Evolutionary conservation across 1,284 basidiomycete species (phyloP).

Genomic region (Cronartium ribicola): DNA sequence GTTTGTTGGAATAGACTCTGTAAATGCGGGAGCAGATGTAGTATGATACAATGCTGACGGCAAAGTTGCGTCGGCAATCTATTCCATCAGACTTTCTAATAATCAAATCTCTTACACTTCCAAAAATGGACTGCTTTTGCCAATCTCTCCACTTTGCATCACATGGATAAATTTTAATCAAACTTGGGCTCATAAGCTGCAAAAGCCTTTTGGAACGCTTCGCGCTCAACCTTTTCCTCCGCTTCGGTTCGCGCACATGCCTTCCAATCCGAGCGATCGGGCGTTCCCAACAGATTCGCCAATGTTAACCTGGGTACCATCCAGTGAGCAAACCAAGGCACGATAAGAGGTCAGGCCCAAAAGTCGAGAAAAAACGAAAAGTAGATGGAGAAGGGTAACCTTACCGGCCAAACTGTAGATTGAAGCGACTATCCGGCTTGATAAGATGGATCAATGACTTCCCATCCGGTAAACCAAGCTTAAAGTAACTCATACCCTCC

Average conservation of each 20-base stretch:
- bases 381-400: constrained; percentile 45
- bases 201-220: constrained; percentile 76
- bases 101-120: not conserved
- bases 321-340: not conserved
- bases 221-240: constrained; percentile 70
- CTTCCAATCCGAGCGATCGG: constrained; percentile 83
- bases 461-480: constrained; percentile 82
- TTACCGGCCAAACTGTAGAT: constrained; percentile 86
- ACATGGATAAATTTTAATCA: not conserved
- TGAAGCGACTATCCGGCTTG: constrained; percentile 70
- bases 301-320: constrained; percentile 64
- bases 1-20: no score
- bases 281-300: constrained; percentile 65
- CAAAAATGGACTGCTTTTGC: not conserved
- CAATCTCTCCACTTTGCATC: no score
- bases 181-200: constrained; percentile 61
- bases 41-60: no score
- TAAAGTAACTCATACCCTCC: constrained; percentile 69
- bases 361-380: not conserved
- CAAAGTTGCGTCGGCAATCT: no score
- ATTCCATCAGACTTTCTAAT: no score
- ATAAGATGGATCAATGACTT: constrained; percentile 76
- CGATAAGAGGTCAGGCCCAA: constrained; percentile 24
- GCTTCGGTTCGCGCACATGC: constrained; percentile 67
- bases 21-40: no score